These are phyloP conservation scores for Chlamydomonas sp. DNA, from an alignment of 139 green algal genomes.

Conservation along the genomic window DNA sequence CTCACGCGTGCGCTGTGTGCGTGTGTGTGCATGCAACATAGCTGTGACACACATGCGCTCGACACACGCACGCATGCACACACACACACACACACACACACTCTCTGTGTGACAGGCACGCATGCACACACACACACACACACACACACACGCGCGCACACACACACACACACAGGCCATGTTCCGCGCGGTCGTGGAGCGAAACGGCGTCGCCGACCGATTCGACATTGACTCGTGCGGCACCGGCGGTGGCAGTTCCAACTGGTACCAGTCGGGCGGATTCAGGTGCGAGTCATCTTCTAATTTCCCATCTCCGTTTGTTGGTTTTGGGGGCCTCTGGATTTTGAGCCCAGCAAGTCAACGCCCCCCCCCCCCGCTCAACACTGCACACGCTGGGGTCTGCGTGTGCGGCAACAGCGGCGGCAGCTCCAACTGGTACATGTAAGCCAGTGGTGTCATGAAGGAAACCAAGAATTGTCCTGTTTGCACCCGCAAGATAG, in stretches of 20 bases:
- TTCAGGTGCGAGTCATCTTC: not conserved
- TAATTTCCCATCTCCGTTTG: not conserved
- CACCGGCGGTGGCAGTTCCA: slow-evolving; percentile 66
- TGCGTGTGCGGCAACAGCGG: too few species aligned
- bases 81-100: not conserved
- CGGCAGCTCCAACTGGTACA: too few species aligned
- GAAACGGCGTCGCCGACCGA: slow-evolving; percentile 42
- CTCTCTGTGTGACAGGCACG: too few species aligned
- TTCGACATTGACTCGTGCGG: slow-evolving; percentile 92
- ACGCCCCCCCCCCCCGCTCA: not conserved
- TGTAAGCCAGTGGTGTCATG: too few species aligned
- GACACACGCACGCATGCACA: slow-evolving; percentile 5
- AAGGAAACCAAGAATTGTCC: too few species aligned
- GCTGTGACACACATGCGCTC: too few species aligned
- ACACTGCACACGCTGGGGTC: too few species aligned
- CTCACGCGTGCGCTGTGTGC: too few species aligned
- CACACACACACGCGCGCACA: slow-evolving; percentile 4
- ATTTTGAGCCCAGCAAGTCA: not conserved
- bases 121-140: slow-evolving; percentile 10
- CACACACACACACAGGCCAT: slow-evolving; percentile 63
- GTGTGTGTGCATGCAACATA: too few species aligned
- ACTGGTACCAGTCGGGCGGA: slow-evolving; percentile 22
- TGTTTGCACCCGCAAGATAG: too few species aligned
- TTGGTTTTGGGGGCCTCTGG: not conserved
- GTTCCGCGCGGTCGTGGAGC: slow-evolving; percentile 74